Evolutionary conservation across 768 basidiomycete species (phyloP), one percentile per base, ranked within the genome.

Genomic region (Suillus luteus): DNA sequence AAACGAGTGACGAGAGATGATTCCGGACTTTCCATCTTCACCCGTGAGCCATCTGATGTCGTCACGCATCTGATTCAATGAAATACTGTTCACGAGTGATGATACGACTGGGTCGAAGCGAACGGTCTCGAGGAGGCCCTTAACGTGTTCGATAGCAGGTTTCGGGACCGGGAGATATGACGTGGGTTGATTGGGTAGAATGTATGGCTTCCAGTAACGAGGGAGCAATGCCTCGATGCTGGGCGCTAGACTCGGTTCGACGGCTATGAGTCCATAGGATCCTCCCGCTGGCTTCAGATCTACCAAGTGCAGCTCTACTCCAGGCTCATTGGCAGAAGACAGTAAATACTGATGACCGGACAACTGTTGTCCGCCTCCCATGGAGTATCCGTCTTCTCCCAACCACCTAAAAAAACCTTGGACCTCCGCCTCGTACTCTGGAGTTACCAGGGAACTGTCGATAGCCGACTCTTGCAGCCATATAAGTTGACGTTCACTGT

Each of bases 41-140:
- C 93, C 94, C 0, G 95, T 94, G 63, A 97, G 85, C 73, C 86
- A 95, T 59, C 87, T 83, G 54, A 95, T 82, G 74, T 93, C 90
- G 49, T 83, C 81, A 63, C 80, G 79, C 77, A 96, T 85, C 68
- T 86, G 83, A 11, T 82, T 73, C 15, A 89, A 67, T 37, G 89
- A 90, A 62, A 96, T 81, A 58, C 87, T 86, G 63, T 85, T 82
- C 31, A 95, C 85, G 62, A 91, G 79, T 43, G 83, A 78, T 17
- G 92, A 87, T 55, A 96, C 76, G 58, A 80, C 76, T 11, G 92
- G 86, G 69, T 91, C 80, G 72, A 93, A 95, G 69, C 82, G 83
- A 61, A 94, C 78, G 11, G 77, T 73, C 3, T 77, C 69, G 33
- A 93, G 83, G 65, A 93, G 79, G 19, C 81, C 72, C 59, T 83